Conservation (phyloP, 305 asterid species). For the Solanum hybrid region DNA sequence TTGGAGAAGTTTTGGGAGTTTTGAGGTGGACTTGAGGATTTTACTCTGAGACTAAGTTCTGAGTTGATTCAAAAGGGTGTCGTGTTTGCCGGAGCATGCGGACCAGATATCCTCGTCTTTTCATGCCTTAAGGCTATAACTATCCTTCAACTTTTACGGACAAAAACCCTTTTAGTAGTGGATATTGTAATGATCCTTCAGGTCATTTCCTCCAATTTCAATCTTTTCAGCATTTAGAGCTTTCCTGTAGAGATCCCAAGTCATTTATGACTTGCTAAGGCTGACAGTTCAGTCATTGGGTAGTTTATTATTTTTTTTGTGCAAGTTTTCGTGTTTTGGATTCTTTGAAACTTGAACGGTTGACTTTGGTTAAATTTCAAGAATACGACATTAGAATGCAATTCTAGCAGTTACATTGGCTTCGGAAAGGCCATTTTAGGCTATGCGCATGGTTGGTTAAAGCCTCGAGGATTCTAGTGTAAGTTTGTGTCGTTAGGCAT, state of each 20-base stretch:
- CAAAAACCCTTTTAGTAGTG: not conserved
- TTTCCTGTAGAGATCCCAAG: not conserved
- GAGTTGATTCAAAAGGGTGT: not conserved
- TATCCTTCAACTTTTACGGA: no score
- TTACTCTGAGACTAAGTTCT: not conserved
- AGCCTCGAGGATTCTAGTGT: not conserved
- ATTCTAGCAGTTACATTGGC: no score
- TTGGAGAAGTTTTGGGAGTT: not conserved
- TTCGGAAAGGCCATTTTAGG: no score
- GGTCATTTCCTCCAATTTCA: no score
- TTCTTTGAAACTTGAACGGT: slow-evolving; percentile 19
- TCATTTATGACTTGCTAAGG: not conserved
- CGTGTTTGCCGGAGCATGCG: not conserved
- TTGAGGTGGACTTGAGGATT: not conserved
- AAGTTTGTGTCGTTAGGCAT: not conserved
- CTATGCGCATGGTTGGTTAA: no score
- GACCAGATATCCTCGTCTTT: not conserved
- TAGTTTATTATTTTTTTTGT: no score
- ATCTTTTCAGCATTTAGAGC: no score
- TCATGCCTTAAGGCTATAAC: not conserved
- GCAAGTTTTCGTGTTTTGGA: not conserved
- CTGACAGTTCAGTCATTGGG: no score
- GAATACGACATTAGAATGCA: not conserved
- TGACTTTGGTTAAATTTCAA: not conserved
- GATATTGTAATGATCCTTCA: no score